Evolutionary conservation across 495 filamentous ascomycete genomes (phyloP).

Genomic region (Tuber brumale): DNA sequence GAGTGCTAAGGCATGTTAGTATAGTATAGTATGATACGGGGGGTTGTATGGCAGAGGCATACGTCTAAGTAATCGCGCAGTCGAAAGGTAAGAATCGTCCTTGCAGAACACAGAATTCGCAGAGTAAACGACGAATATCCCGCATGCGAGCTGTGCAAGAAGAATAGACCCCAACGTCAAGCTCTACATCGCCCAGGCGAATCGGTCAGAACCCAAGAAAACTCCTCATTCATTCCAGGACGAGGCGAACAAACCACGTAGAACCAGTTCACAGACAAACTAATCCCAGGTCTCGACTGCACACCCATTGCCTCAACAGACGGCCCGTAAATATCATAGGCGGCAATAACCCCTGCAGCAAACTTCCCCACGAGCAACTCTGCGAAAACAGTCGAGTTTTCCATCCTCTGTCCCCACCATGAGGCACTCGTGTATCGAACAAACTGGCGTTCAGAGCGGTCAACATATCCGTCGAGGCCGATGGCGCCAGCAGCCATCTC

Average conservation of each 20-base stretch:
- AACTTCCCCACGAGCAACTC: slow-evolving; percentile 15
- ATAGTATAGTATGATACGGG: neutral
- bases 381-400: neutral
- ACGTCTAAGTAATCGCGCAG: slow-evolving; percentile 38
- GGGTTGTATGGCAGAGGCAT: neutral
- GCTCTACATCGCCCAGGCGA: neutral
- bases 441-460: slow-evolving; percentile 13
- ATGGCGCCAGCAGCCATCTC: slow-evolving; percentile 32
- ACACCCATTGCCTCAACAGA: slow-evolving; percentile 12
- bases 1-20: slow-evolving; percentile 23
- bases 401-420: neutral
- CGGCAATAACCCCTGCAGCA: slow-evolving; percentile 30
- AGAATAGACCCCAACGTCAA: slow-evolving; percentile 35
- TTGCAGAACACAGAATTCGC: slow-evolving; percentile 39
- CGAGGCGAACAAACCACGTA: slow-evolving; percentile 16
- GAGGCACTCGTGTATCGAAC: slow-evolving; percentile 18
- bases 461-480: slow-evolving; percentile 31
- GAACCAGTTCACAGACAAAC: slow-evolving; percentile 36
- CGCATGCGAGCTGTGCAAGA: slow-evolving; percentile 26
- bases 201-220: neutral
- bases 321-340: slow-evolving; percentile 21
- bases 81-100: slow-evolving; percentile 40
- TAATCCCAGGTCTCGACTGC: slow-evolving; percentile 34
- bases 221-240: neutral
- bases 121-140: slow-evolving; percentile 25